Conservation (phyloP, 1,284 basidiomycete species). For the Ustilago shanxiensis region DNA sequence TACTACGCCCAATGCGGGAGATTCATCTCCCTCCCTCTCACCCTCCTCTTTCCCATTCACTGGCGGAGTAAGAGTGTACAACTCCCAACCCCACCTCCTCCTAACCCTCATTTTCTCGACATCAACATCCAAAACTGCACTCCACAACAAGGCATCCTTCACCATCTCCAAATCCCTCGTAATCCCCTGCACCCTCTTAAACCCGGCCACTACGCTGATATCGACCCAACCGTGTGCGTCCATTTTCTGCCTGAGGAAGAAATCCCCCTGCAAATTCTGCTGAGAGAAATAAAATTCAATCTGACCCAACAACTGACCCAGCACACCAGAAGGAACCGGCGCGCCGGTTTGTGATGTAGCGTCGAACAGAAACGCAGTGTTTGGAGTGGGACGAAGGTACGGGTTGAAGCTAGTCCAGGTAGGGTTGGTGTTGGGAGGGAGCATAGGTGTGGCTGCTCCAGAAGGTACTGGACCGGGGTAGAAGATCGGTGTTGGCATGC, state of each 20-base stretch:
- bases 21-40: slow-evolving; percentile 18
- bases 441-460: slow-evolving; percentile 25
- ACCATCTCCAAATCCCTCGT: slow-evolving; percentile 39
- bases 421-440: background rate
- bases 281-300: slow-evolving; percentile 68
- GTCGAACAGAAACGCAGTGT: background rate
- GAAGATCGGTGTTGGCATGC: slow-evolving; percentile 10
- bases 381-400: background rate
- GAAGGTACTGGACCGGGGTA: slow-evolving; percentile 4
- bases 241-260: slow-evolving; percentile 64
- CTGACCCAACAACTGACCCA: slow-evolving; percentile 56
- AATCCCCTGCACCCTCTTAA: slow-evolving; percentile 57
- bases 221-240: slow-evolving; percentile 61
- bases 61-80: slow-evolving; percentile 27
- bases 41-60: background rate
- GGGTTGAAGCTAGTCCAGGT: background rate
- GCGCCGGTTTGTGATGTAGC: slow-evolving; percentile 2
- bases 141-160: slow-evolving; percentile 46
- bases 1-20: slow-evolving; percentile 32
- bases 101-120: slow-evolving; percentile 39
- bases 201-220: slow-evolving; percentile 50
- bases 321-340: background rate
- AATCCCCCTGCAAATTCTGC: slow-evolving; percentile 61
- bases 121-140: slow-evolving; percentile 56
- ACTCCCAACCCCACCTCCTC: slow-evolving; percentile 53